Conservation (phyloP, 2,329 filamentous ascomycete species). For the Neonectria sp. region DNA sequence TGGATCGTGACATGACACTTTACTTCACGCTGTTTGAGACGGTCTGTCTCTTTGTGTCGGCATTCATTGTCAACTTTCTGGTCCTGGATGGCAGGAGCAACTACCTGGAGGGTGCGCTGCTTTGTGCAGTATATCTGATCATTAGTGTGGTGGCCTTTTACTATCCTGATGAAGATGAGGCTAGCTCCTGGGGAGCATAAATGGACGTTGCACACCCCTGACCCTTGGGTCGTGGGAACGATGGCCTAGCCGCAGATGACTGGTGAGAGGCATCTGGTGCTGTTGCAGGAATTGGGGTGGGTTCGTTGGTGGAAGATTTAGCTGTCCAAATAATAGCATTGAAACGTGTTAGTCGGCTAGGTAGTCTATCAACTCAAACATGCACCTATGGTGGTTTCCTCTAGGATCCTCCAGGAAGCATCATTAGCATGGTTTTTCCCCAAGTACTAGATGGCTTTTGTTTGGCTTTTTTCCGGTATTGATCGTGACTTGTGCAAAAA, state of each 20-base stretch:
- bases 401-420: constrained; percentile 1
- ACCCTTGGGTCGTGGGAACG: background rate
- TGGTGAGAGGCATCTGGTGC: constrained; percentile 27
- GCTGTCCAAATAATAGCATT: background rate
- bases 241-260: background rate
- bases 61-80: constrained; percentile 90
- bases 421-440: background rate
- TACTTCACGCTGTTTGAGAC: constrained; percentile 94
- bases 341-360: background rate
- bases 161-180: constrained; percentile 69
- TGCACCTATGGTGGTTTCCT: constrained; percentile 11
- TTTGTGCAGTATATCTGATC: constrained; percentile 78
- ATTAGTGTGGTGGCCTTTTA: constrained; percentile 78
- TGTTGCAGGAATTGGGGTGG: background rate
- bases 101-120: constrained; percentile 83
- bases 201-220: background rate
- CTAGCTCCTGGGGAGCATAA: constrained; percentile 57
- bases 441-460: no score
- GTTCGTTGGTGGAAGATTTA: background rate
- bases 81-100: constrained; percentile 90
- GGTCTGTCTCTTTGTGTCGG: constrained; percentile 85
- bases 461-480: no score
- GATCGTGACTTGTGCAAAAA: no score
- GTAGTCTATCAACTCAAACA: constrained; percentile 15
- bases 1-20: constrained; percentile 79